phyloP scores from a whole-genome alignment of 257 asterid genomes.

The Misopates orontium region DNA sequence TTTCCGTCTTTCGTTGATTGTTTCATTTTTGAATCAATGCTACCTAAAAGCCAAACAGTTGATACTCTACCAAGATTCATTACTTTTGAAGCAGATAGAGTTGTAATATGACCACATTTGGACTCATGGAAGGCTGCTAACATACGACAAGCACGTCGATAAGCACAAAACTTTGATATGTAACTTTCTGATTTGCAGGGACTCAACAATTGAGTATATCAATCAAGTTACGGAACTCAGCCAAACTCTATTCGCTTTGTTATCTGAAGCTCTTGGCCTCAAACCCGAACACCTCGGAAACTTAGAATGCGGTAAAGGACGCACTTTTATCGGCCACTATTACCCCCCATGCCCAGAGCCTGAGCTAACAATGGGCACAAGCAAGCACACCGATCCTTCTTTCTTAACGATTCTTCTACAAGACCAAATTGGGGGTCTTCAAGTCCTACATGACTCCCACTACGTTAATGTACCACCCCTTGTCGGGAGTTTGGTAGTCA shows the following conservation, averaged over 20 bases:
- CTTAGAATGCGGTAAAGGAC: conserved; percentile 42
- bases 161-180: no score
- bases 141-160: no score
- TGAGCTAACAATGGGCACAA: conserved; percentile 60
- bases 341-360: conserved; percentile 78
- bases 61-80: no score
- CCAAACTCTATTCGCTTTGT: conserved; percentile 41
- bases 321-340: conserved; percentile 52
- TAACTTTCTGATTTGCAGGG: conserved; percentile 39
- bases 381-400: conserved; percentile 64
- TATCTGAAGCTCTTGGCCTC: conserved; percentile 80
- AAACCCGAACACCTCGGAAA: conserved; percentile 36
- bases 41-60: no score
- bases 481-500: conserved; percentile 52
- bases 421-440: conserved; percentile 72
- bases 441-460: conserved; percentile 48
- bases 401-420: conserved; percentile 62
- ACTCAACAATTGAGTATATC: conserved; percentile 40
- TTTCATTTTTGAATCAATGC: no score
- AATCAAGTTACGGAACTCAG: conserved; percentile 42
- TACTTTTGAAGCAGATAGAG: no score
- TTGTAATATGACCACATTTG: no score
- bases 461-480: conserved; percentile 51
- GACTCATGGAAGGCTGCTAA: no score
- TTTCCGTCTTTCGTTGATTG: no score